Conservation (phyloP, 345 rosid genomes). For the Citrus reticulata region DNA sequence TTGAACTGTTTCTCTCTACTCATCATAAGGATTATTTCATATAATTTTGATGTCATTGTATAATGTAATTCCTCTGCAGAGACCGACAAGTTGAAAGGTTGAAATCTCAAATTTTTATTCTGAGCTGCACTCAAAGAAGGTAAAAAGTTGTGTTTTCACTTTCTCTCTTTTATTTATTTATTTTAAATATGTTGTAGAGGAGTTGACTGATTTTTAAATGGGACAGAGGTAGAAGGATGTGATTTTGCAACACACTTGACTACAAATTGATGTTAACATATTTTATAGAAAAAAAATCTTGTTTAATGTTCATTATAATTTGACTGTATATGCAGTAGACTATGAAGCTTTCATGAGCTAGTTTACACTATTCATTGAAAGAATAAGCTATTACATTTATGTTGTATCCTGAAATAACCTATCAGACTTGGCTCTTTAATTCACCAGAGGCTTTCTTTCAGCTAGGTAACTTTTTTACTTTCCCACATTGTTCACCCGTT, state of each 20-base stretch:
- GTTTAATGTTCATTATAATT: neutral
- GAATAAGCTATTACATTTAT: neutral
- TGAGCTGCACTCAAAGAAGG: slow-evolving; percentile 91
- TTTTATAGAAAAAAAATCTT: neutral
- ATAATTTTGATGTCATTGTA: slow-evolving; percentile 10
- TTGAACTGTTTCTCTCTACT: neutral
- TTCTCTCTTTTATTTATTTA: neutral
- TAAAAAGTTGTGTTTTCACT: slow-evolving; percentile 9
- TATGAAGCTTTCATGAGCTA: neutral
- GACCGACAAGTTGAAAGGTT: slow-evolving; percentile 74
- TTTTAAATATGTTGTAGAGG: neutral
- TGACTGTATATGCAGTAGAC: neutral
- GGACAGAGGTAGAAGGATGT: neutral
- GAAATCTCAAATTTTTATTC: slow-evolving; percentile 64
- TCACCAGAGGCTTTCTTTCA: neutral
- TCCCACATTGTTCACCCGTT: neutral
- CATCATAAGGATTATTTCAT: neutral
- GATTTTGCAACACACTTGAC: neutral
- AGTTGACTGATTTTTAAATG: neutral
- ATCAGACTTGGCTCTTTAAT: neutral
- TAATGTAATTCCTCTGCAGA: slow-evolving; percentile 42
- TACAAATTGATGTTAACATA: neutral
- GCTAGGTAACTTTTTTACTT: neutral
- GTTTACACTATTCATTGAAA: neutral
- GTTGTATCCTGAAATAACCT: neutral